Evolutionary conservation across 306 rosid genomes (phyloP).

Genomic region (Geum urbanum): DNA sequence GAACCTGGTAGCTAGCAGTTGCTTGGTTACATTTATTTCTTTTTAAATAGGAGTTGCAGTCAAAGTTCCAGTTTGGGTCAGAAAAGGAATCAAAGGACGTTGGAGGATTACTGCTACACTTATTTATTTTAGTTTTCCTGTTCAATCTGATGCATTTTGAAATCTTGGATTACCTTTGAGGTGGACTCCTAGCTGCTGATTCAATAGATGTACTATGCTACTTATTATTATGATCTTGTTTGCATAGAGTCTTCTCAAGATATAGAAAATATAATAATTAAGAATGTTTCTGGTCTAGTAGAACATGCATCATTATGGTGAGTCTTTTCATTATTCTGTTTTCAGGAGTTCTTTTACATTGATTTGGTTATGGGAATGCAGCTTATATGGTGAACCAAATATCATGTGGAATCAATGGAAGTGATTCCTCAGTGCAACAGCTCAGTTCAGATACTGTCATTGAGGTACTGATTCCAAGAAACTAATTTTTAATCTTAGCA

Average conservation of each 20-base stretch:
- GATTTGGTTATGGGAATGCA: conserved; percentile 80
- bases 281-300: conserved; percentile 12
- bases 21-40: no score
- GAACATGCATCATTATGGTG: conserved; percentile 38
- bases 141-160: neutral
- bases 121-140: neutral
- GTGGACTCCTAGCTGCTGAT: neutral
- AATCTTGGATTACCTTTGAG: neutral
- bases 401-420: conserved; percentile 51
- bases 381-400: conserved; percentile 91
- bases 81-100: no score
- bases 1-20: no score
- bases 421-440: conserved; percentile 44
- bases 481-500: neutral
- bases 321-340: conserved; percentile 52
- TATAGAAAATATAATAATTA: neutral
- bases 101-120: neutral
- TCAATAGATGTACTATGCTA: neutral
- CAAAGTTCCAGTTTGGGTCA: no score
- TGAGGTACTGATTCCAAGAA: conserved; percentile 48
- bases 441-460: conserved; percentile 81
- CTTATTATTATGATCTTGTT: neutral
- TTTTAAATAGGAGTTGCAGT: no score
- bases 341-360: conserved; percentile 72
- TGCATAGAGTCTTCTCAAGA: neutral